Conservation (phyloP, 345 rosid species). For the Aurinia saxatilis region DNA sequence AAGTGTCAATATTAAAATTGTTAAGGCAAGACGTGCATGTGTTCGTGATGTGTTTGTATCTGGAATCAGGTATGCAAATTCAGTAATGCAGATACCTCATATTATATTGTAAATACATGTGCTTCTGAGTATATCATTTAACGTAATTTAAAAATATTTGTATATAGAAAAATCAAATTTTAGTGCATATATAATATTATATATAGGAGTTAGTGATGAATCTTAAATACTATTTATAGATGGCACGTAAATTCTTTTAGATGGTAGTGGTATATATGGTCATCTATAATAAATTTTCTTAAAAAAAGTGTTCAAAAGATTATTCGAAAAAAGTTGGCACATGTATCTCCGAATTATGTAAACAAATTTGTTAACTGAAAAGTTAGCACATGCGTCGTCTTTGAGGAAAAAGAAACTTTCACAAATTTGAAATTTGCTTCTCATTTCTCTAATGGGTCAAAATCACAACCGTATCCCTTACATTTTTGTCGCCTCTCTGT, state of each 20-base stretch:
- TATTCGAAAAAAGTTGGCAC: too few species aligned
- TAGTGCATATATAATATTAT: too few species aligned
- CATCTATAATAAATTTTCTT: too few species aligned
- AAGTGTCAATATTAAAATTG: slow-evolving; percentile 3
- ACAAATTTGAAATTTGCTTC: background rate
- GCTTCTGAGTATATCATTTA: background rate
- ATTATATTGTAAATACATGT: background rate
- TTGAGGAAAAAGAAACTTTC: background rate
- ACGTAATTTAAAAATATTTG: background rate
- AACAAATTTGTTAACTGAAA: background rate
- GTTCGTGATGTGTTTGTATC: background rate
- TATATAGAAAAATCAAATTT: too few species aligned
- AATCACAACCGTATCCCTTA: background rate
- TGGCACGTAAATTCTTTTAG: too few species aligned
- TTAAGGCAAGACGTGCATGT: background rate
- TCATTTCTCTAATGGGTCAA: background rate
- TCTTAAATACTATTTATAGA: too few species aligned
- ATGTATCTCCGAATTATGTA: too few species aligned
- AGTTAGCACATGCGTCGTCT: background rate
- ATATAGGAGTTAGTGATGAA: too few species aligned
- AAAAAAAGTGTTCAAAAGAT: too few species aligned
- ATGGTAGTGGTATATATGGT: too few species aligned
- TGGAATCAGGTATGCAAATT: background rate
- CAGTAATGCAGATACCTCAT: background rate
- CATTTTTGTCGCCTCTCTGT: too few species aligned